Base-by-base conservation (phyloP, 148 eudicot genomes). In the Dysphania ambrosioides region DNA sequence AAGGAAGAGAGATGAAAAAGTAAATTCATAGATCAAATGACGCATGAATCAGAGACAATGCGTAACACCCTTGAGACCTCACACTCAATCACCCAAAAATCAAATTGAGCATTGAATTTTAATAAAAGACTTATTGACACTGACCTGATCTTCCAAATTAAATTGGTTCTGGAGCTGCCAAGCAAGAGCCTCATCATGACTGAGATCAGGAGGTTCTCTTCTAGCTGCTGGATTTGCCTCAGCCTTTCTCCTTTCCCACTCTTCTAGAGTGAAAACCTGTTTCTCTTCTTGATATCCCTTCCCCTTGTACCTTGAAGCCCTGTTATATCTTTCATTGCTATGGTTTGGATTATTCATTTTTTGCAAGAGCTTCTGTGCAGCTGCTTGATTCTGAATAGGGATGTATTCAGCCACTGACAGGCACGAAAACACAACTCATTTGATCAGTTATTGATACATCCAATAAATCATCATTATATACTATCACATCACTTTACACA, bases 321-420 rank as follows among this genome's bases (percentile, higher is more conserved):
- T 86, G n/a, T n/a, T n/a, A 19, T 80, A 76, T 72, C 77, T 79
- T 73, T 76, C 88, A 78, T 62, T 75, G 53, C 68, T 79, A 71
- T 76, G 79, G 23, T 51, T 82, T 64, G 89, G 86, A 68, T 84
- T 83, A 80, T 80, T 88, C 92, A 89, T 83, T 83, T 84, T 93
- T 85, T 88, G 92, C 24, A 88, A 88, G 61, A 93, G 97, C 65
- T 93, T 93, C 64, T 89, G 97, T 68, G 98, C 86, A 83, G 97
- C 98, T 36, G 87, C 98, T 82, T 91, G 97, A 82, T 91, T 93
- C 77, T 91, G 98, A 78, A 91, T 82, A 66, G 98, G 98, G 64
- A 77, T 77, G 38, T 79, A 82, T 74, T 91, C 94, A 56, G 81
- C 90, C 77, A 84, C 98, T 90, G 87, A 38, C 63, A 81, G 41